Evolutionary conservation across 192 early-diverging fungal genomes (phyloP).

Genomic region (Mortierella antarctica): DNA sequence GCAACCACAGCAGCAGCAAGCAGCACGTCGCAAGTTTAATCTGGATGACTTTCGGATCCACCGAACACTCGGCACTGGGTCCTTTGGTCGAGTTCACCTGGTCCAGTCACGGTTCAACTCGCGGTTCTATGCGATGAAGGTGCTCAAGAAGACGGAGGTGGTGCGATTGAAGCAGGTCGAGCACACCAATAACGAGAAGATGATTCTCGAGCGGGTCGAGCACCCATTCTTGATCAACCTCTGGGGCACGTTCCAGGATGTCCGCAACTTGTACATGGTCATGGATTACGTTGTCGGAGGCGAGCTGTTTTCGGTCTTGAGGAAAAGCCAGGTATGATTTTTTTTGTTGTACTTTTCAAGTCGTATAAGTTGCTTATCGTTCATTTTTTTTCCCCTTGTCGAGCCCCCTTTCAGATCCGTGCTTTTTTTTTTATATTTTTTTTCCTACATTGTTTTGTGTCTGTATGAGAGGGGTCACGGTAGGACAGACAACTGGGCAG

Average conservation of each 20-base stretch:
- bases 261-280: slow-evolving; percentile 91
- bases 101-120: slow-evolving; percentile 82
- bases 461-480: not conserved
- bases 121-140: slow-evolving; percentile 97
- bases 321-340: slow-evolving; percentile 76
- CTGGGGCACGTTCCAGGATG: slow-evolving; percentile 96
- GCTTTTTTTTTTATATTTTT: not conserved
- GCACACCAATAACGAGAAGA: slow-evolving; percentile 97
- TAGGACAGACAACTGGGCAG: not conserved
- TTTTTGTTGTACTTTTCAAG: not conserved
- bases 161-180: slow-evolving; percentile 97
- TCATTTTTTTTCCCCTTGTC: not conserved
- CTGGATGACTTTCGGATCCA: slow-evolving; percentile 86
- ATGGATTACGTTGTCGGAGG: slow-evolving; percentile 97
- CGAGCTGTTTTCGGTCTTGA: slow-evolving; percentile 84
- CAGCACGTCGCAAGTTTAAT: slow-evolving; percentile 62
- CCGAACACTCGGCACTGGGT: slow-evolving; percentile 94
- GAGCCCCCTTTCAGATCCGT: too few species aligned
- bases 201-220: slow-evolving; percentile 87
- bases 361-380: not conserved
- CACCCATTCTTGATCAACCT: slow-evolving; percentile 94
- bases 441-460: not conserved
- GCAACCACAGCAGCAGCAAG: slow-evolving; percentile 10
- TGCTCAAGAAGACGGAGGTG: slow-evolving; percentile 92
- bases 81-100: slow-evolving; percentile 96